phyloP scores from a whole-genome alignment of 2,329 filamentous ascomycete species.

The Biscogniauxia marginata region DNA sequence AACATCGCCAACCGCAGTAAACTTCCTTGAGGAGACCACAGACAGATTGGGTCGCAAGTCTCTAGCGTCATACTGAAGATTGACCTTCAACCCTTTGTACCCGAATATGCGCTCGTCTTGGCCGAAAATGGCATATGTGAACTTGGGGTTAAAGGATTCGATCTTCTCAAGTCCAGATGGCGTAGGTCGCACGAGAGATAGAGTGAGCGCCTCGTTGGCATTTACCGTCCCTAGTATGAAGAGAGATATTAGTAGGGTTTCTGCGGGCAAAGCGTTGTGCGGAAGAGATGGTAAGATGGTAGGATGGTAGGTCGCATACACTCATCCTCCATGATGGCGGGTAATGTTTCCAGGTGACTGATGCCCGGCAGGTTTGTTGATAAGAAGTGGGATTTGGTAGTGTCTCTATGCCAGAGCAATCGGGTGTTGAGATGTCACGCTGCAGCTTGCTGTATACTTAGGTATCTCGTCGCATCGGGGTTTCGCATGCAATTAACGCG shows the following conservation, averaged over 20 bases:
- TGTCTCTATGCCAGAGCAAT: neutral
- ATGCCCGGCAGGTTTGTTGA: slow-evolving; percentile 4
- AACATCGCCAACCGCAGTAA: slow-evolving; percentile 65
- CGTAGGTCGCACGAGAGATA: slow-evolving; percentile 42
- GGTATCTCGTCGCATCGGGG: neutral
- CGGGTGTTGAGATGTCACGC: neutral
- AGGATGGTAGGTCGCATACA: slow-evolving; percentile 19
- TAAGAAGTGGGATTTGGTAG: neutral
- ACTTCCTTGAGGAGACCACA: slow-evolving; percentile 70
- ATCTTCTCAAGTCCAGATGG: slow-evolving; percentile 50
- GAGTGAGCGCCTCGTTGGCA: slow-evolving; percentile 60
- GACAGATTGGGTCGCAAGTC: slow-evolving; percentile 78
- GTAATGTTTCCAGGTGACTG: no score
- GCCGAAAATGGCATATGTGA: slow-evolving; percentile 90
- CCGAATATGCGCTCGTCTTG: slow-evolving; percentile 92
- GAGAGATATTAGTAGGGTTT: slow-evolving; percentile 2
- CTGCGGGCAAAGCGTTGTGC: neutral
- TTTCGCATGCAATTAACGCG: slow-evolving; percentile 13
- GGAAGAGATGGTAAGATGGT: neutral
- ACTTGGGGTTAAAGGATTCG: slow-evolving; percentile 75
- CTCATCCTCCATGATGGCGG: slow-evolving; percentile 29
- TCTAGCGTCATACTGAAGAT: slow-evolving; percentile 63
- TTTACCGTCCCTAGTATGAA: slow-evolving; percentile 51
- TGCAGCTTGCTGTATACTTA: slow-evolving; percentile 3
- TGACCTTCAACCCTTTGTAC: slow-evolving; percentile 77